These are phyloP conservation scores for Diversispora epigaea DNA, from an alignment of 192 early-diverging fungal species.

Conservation along the genomic window DNA sequence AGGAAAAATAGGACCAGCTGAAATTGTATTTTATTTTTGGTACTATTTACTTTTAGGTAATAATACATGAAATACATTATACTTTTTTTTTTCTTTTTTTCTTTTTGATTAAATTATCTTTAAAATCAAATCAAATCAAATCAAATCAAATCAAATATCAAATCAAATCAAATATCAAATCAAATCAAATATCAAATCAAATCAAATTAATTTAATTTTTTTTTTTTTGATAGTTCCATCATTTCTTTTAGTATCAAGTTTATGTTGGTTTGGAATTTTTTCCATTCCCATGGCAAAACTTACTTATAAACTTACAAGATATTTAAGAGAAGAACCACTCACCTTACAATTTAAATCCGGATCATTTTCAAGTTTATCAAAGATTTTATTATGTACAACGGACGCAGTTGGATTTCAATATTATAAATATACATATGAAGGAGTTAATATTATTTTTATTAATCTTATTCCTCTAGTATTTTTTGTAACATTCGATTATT, in stretches of 20 bases:
- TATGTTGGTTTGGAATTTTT: constrained; percentile 86
- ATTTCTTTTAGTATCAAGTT: constrained; percentile 68
- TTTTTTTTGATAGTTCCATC: constrained; percentile 62
- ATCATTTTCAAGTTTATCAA: constrained; percentile 43
- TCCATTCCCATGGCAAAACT: constrained; percentile 96
- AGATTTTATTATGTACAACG: constrained; percentile 85
- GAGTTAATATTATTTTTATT: constrained; percentile 96
- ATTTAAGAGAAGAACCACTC: constrained; percentile 79
- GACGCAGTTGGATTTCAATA: constrained; percentile 89
- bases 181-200: too few relatives aligned
- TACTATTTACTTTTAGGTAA: constrained; percentile 50
- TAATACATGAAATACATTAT: background rate
- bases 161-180: too few relatives aligned
- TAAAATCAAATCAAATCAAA: too few relatives aligned
- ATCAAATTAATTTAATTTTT: too few relatives aligned
- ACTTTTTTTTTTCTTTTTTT: background rate
- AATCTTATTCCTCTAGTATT: constrained; percentile 82
- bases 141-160: too few relatives aligned
- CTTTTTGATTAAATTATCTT: too few relatives aligned
- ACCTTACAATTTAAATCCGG: constrained; percentile 67
- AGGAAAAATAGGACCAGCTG: constrained; percentile 43
- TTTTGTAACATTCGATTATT: constrained; percentile 82
- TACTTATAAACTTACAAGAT: constrained; percentile 73
- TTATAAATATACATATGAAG: constrained; percentile 95
- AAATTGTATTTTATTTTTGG: constrained; percentile 49